Conservation (phyloP, 2,329 filamentous ascomycete genomes). For the Thermothelomyces thermophilus region DNA sequence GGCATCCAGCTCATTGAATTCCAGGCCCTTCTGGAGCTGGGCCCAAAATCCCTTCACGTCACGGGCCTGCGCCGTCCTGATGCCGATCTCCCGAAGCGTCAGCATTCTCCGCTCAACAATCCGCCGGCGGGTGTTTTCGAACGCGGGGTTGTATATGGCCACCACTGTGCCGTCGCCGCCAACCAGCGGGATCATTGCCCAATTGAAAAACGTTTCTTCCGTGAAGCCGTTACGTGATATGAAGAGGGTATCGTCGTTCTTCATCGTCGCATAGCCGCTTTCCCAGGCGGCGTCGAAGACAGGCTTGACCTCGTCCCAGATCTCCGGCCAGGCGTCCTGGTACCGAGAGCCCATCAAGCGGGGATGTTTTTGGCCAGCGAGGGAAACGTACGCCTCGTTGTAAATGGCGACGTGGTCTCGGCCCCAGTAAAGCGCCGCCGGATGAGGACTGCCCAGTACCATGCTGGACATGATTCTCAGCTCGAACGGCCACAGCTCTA, state of each 20-base stretch:
- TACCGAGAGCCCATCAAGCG: slow-evolving; percentile 67
- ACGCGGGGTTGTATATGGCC: slow-evolving; percentile 72
- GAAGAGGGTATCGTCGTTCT: slow-evolving; percentile 73
- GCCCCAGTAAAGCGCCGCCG: slow-evolving; percentile 75
- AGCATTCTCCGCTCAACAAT: slow-evolving; percentile 76
- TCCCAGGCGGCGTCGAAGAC: slow-evolving; percentile 61
- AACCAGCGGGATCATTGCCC: slow-evolving; percentile 73
- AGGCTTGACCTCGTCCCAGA: slow-evolving; percentile 64
- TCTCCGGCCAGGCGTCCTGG: slow-evolving; percentile 62
- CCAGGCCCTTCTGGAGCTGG: slow-evolving; percentile 60
- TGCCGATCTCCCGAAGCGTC: slow-evolving; percentile 69
- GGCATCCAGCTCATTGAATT: slow-evolving; percentile 68
- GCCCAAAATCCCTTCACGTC: slow-evolving; percentile 69
- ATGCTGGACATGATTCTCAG: slow-evolving; percentile 73
- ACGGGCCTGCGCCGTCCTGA: slow-evolving; percentile 65
- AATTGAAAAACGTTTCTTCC: slow-evolving; percentile 78
- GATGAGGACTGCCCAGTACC: slow-evolving; percentile 72
- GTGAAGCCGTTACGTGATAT: slow-evolving; percentile 61
- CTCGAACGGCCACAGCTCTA: slow-evolving; percentile 65
- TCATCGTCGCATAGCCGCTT: slow-evolving; percentile 75
- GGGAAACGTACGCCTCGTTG: slow-evolving; percentile 62
- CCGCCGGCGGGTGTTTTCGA: slow-evolving; percentile 73
- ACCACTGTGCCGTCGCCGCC: slow-evolving; percentile 67
- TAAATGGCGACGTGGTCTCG: slow-evolving; percentile 63
- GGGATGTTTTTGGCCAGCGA: slow-evolving; percentile 74